These are phyloP conservation scores for Microascus cirrosus DNA, from an alignment of 2,329 filamentous ascomycete species.

Conservation along the genomic window DNA sequence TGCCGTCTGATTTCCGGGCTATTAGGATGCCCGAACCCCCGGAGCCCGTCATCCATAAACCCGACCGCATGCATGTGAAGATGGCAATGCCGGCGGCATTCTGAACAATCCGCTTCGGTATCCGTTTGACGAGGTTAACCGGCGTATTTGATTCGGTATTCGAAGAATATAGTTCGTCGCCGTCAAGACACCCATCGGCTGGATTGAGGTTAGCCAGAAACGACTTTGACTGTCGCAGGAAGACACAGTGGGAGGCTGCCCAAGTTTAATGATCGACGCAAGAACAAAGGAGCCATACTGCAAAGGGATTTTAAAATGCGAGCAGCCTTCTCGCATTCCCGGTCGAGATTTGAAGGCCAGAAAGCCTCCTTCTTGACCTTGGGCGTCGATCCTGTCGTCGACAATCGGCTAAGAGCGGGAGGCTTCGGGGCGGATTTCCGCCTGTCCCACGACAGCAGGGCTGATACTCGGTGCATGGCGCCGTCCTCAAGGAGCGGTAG, in stretches of 20 bases:
- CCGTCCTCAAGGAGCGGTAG: neutral
- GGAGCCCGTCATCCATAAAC: conserved; percentile 82
- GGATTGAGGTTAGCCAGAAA: conserved; percentile 1
- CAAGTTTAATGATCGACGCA: conserved; percentile 7
- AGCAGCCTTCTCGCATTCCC: conserved; percentile 85
- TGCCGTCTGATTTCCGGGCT: conserved; percentile 71
- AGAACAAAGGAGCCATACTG: conserved; percentile 38
- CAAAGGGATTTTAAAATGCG: conserved; percentile 85
- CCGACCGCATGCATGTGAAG: conserved; percentile 92
- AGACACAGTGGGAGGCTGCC: neutral
- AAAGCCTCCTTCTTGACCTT: conserved; percentile 46
- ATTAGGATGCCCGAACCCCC: conserved; percentile 83
- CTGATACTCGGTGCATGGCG: conserved; percentile 10
- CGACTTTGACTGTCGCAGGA: neutral
- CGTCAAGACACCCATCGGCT: conserved; percentile 45
- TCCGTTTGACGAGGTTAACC: conserved; percentile 59
- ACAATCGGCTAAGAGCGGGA: neutral
- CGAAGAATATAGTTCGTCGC: conserved; percentile 14
- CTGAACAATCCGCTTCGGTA: conserved; percentile 73
- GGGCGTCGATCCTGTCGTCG: conserved; percentile 29
- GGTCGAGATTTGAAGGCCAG: conserved; percentile 76
- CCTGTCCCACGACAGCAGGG: conserved; percentile 10
- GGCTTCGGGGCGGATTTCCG: conserved; percentile 8
- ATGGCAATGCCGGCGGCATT: conserved; percentile 86
- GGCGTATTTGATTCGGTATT: conserved; percentile 32